Percentiles rank a stretch among this genome's conserved stretches.
phyloP scores from a whole-genome alignment of 345 rosid species.

The Gynandropsis gynandra region DNA sequence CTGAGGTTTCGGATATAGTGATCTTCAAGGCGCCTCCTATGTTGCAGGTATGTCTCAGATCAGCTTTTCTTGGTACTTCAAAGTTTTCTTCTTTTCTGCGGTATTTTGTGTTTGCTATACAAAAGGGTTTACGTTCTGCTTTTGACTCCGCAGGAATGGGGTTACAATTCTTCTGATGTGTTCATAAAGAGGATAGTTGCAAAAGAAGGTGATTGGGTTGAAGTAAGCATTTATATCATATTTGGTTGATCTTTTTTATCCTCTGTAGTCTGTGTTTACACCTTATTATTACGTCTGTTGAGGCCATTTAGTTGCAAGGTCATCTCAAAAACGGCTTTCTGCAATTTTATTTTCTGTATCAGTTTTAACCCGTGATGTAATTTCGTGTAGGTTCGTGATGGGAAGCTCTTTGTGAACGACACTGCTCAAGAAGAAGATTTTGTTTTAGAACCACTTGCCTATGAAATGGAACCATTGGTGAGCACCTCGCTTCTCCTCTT shows the following conservation, averaged over 20 bases:
- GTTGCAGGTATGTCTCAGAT: slow-evolving; percentile 41
- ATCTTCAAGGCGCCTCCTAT: slow-evolving; percentile 82
- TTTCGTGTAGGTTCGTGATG: slow-evolving; percentile 51
- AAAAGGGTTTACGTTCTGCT: slow-evolving; percentile 7
- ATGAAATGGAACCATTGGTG: slow-evolving; percentile 68
- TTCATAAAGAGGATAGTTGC: slow-evolving; percentile 92
- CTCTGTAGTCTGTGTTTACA: slow-evolving; percentile 12
- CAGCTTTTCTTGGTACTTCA: not conserved
- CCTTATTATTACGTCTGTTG: slow-evolving; percentile 19
- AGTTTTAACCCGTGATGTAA: slow-evolving; percentile 6
- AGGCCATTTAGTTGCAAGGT: slow-evolving; percentile 9
- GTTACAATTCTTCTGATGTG: slow-evolving; percentile 50
- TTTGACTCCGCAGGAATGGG: slow-evolving; percentile 45
- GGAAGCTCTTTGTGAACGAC: slow-evolving; percentile 69
- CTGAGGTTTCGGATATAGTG: slow-evolving; percentile 76
- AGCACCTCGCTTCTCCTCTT: slow-evolving; percentile 7
- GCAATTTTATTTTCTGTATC: not conserved
- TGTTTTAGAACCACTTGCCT: slow-evolving; percentile 63
- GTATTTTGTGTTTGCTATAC: slow-evolving; percentile 4
- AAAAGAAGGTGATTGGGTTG: slow-evolving; percentile 76
- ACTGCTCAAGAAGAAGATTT: slow-evolving; percentile 58
- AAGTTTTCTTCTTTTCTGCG: not conserved
- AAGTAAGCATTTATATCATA: slow-evolving; percentile 52
- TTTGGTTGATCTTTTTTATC: slow-evolving; percentile 26
- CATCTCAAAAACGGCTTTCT: slow-evolving; percentile 15